A percentile compares a stretch with the other conserved stretches of the same genome.
Evolutionary conservation across 2,329 filamentous ascomycete genomes (phyloP).

Genomic region (Paecilomyces formosus): DNA sequence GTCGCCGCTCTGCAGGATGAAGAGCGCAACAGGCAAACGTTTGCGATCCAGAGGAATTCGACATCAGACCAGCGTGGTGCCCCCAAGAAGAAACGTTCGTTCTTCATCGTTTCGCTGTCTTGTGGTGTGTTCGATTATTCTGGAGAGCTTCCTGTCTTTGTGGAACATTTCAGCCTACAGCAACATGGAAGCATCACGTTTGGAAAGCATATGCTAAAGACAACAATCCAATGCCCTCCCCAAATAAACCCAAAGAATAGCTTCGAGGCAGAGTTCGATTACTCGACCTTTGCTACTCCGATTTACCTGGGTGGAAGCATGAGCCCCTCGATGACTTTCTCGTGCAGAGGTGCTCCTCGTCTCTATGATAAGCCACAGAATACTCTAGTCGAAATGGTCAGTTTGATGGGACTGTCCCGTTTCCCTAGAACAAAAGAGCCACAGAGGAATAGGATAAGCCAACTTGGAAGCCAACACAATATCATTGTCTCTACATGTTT

Average conservation of each 20-base stretch:
- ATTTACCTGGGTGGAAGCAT: slow-evolving; percentile 11
- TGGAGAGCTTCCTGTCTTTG: slow-evolving; percentile 32
- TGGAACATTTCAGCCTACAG: slow-evolving; percentile 17
- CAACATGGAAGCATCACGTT: slow-evolving; percentile 31
- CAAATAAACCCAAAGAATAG: background rate
- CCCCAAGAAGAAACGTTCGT: slow-evolving; percentile 6
- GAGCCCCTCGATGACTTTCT: slow-evolving; percentile 37
- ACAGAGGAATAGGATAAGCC: slow-evolving; percentile 8
- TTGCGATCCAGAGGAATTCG: slow-evolving; percentile 3
- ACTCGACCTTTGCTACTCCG: slow-evolving; percentile 10
- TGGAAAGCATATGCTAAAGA: slow-evolving; percentile 34
- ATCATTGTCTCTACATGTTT: slow-evolving; percentile 25
- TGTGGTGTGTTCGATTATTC: slow-evolving; percentile 46
- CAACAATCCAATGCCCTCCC: slow-evolving; percentile 31
- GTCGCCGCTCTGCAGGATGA: slow-evolving; percentile 11
- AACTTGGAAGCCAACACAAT: slow-evolving; percentile 11
- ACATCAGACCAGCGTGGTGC: slow-evolving; percentile 2
- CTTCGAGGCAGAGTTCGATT: slow-evolving; percentile 17
- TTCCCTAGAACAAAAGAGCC: slow-evolving; percentile 2
- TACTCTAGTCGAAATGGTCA: background rate
- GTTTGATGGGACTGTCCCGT: background rate
- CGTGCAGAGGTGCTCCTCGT: slow-evolving; percentile 18
- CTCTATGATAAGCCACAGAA: slow-evolving; percentile 5
- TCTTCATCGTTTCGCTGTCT: slow-evolving; percentile 20
- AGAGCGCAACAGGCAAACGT: slow-evolving; percentile 8